Evolutionary conservation across 768 basidiomycete genomes (phyloP), one percentile per base, ranked within the genome.

Genomic region (Kwoniella dejecticola): DNA sequence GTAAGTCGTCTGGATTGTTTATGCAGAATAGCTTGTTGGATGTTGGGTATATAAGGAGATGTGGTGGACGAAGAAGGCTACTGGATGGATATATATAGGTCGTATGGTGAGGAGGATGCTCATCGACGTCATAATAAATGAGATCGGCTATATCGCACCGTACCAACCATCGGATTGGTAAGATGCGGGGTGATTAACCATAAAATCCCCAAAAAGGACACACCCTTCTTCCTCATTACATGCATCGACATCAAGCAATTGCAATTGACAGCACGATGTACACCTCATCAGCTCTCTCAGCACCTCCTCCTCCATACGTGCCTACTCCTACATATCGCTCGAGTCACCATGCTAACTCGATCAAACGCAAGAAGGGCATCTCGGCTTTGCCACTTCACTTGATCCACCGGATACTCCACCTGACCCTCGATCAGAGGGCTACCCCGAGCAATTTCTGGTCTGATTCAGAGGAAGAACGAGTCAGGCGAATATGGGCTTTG

Each of bases 401-500:
- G 5, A 45, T 72, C 0, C 64, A 70, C 41, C 48, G 57, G 15
- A 72, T 75, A 44, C n/a, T 75, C 8, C 41, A 47, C 8, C 49
- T 64, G 26, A 68, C 69, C 0, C 60, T 75, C 6, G 68, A 72
- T 42, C 64, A 62, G 15, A 21, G 31, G 7, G 64, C 67, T 11
- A 75, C 73, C 8, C 70, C 70, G 12, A 69, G 62, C 31, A 24
- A 41, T 24, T 75, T 52, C 44, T 40, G 49, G 42, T 56, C 58
- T 36, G 68, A 72, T 36, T 13, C 26, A 4, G 60, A 67, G 13
- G 73, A 75, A 52, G 73, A 75, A 59, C 29, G 52, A 10, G 60
- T 67, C 4, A 26, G 73, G 31, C 41, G 73, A 58, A 50, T 64
- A 49, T 75, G 68, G 68, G 69, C 47, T 4, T 31, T 75, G 55